Conservation (phyloP, 2,329 filamentous ascomycete genomes). For the Incumbomyces lentus region DNA sequence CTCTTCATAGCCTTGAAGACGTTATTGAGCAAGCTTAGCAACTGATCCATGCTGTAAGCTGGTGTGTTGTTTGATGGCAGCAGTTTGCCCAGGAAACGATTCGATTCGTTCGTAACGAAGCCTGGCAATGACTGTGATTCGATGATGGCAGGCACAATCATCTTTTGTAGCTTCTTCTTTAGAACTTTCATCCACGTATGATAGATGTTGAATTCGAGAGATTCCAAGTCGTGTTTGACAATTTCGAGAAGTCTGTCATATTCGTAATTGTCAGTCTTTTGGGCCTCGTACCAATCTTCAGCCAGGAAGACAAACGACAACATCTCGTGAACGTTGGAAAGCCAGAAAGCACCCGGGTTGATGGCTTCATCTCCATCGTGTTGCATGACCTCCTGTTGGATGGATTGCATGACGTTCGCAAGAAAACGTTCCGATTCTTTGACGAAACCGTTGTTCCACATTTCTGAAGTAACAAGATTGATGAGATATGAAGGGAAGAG, state of each 20-base stretch:
- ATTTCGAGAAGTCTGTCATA: constrained; percentile 96
- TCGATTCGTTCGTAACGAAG: constrained; percentile 97
- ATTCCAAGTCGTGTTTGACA: constrained; percentile 97
- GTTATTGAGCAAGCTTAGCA: constrained; percentile 88
- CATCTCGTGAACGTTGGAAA: constrained; percentile 99
- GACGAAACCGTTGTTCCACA: constrained; percentile 99
- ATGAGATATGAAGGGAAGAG: constrained; percentile 98
- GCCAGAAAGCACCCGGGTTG: constrained; percentile 95
- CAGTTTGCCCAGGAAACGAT: constrained; percentile 94
- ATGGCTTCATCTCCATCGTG: constrained; percentile 95
- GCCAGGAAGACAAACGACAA: constrained; percentile 97
- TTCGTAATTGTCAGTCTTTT: constrained; percentile 98
- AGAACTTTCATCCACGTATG: constrained; percentile 99
- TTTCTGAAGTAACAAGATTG: constrained; percentile 96
- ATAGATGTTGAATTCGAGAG: constrained; percentile 98
- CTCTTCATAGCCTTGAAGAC: constrained; percentile 99
- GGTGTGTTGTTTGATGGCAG: constrained; percentile 80
- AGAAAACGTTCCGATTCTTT: constrained; percentile 98
- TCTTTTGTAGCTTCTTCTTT: constrained; percentile 98
- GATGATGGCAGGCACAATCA: constrained; percentile 98
- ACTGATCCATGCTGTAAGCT: constrained; percentile 99
- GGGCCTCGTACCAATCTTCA: constrained; percentile 98
- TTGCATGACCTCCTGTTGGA: constrained; percentile 98
- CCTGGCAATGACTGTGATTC: constrained; percentile 96
- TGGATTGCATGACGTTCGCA: constrained; percentile 98